phyloP scores from a whole-genome alignment of 768 basidiomycete species.

The Mycena amicta region DNA sequence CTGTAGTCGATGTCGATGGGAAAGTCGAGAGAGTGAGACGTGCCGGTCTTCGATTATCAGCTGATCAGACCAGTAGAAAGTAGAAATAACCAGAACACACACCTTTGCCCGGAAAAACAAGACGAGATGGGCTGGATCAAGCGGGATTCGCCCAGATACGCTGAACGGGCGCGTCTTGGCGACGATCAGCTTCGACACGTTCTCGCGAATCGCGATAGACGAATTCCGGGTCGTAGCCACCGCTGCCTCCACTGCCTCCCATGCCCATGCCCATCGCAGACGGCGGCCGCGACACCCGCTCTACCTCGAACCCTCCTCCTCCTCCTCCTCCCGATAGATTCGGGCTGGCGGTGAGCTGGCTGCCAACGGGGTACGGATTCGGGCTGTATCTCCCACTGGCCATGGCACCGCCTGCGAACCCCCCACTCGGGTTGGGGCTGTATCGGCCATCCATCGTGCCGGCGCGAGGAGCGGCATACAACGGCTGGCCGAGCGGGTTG shows the following conservation, averaged over 20 bases:
- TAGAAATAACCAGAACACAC: conserved; percentile 19
- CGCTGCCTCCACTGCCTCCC: conserved; percentile 21
- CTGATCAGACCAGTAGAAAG: conserved; percentile 10
- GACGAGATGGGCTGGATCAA: conserved; percentile 67
- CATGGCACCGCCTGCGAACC: background rate
- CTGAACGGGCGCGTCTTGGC: conserved; percentile 67
- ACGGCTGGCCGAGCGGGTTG: background rate
- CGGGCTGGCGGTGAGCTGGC: conserved; percentile 20
- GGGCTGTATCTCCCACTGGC: background rate
- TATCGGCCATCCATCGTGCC: background rate
- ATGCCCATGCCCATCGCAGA: conserved; percentile 39
- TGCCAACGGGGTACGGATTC: too few species aligned
- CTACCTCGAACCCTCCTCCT: conserved; percentile 12
- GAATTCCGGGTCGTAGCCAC: conserved; percentile 50
- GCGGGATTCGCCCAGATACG: conserved; percentile 66
- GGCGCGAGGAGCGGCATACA: background rate
- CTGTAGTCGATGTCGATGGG: conserved; percentile 77
- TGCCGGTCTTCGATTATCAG: conserved; percentile 77
- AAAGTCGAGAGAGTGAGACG: conserved; percentile 80
- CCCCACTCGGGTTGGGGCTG: background rate
- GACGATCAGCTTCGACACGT: conserved; percentile 55
- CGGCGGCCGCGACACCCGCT: conserved; percentile 22
- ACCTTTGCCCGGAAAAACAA: conserved; percentile 84
- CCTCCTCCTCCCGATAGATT: conserved; percentile 3
- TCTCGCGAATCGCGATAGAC: conserved; percentile 57